Evolutionary conservation across 1,284 basidiomycete genomes (phyloP).

Genomic region (Sphaerobolus stellatus): DNA sequence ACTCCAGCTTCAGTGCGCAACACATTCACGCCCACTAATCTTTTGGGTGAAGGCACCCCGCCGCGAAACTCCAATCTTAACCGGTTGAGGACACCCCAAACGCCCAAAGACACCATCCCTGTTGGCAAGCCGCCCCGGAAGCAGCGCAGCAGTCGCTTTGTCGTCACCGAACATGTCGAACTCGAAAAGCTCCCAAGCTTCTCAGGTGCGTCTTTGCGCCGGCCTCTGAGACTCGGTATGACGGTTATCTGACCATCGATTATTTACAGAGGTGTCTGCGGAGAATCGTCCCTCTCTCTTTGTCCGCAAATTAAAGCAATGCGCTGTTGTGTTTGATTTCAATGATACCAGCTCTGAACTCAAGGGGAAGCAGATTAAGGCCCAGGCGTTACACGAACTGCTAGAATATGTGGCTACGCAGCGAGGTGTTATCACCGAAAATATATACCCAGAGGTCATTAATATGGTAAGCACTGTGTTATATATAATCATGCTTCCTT

Average conservation of each 20-base stretch:
- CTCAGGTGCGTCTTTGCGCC: conserved; percentile 61
- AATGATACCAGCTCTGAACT: conserved; percentile 96
- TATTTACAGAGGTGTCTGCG: conserved; percentile 76
- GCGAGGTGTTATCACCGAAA: conserved; percentile 94
- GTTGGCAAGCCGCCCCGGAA: conserved; percentile 94
- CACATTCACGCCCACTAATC: conserved; percentile 33
- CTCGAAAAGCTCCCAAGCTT: conserved; percentile 96
- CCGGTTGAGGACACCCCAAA: conserved; percentile 60
- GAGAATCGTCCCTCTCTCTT: conserved; percentile 91
- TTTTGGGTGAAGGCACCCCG: conserved; percentile 46
- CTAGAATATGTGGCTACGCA: conserved; percentile 98
- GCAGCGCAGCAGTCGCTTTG: conserved; percentile 93
- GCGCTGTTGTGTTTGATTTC: conserved; percentile 97
- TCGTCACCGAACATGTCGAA: conserved; percentile 94
- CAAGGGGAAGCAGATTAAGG: conserved; percentile 98
- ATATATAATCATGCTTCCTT: conserved; percentile 7
- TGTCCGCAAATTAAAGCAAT: conserved; percentile 93
- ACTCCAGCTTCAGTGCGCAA: conserved; percentile 15
- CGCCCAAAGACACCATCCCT: conserved; percentile 92
- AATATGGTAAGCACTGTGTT: conserved; percentile 73
- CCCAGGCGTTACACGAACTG: conserved; percentile 97
- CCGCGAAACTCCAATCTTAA: conserved; percentile 59
- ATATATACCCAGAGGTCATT: conserved; percentile 98
- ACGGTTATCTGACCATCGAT: conserved; percentile 17
- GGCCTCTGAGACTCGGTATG: conserved; percentile 9